Evolutionary conservation across 345 rosid species (phyloP).

Genomic region (Eucalyptus pauciflora): DNA sequence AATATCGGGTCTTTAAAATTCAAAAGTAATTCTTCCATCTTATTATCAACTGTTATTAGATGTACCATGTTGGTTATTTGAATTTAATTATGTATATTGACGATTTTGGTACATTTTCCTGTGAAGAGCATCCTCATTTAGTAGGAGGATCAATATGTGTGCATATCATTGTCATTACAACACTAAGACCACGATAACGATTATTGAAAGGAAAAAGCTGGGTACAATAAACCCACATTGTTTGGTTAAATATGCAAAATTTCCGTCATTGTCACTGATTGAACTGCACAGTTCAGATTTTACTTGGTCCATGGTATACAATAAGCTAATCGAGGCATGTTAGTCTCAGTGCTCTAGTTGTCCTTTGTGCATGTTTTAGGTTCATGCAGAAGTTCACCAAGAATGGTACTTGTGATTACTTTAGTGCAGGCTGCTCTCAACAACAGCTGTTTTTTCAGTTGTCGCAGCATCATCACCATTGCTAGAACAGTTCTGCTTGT

Average conservation of each 20-base stretch:
- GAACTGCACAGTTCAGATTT: neutral
- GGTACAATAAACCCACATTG: neutral
- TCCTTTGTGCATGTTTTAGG: neutral
- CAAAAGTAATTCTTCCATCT: neutral
- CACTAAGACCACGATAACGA: neutral
- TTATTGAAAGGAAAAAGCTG: neutral
- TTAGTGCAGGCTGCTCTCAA: neutral
- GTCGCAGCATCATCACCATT: neutral
- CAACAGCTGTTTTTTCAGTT: neutral
- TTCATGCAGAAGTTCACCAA: neutral
- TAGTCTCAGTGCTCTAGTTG: neutral
- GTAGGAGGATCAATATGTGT: neutral
- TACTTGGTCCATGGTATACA: neutral
- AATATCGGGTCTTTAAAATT: neutral
- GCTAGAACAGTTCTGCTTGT: neutral
- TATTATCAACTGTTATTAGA: neutral
- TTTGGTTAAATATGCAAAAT: neutral
- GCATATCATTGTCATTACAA: neutral
- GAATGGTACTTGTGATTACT: neutral
- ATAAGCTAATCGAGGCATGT: neutral
- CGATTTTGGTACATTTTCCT: neutral
- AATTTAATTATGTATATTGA: neutral
- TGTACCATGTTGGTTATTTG: neutral
- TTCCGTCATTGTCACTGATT: neutral
- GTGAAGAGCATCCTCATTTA: neutral